Base-by-base conservation (phyloP, 805 yeast genomes). In the Dipodascopsis tothii region DNA sequence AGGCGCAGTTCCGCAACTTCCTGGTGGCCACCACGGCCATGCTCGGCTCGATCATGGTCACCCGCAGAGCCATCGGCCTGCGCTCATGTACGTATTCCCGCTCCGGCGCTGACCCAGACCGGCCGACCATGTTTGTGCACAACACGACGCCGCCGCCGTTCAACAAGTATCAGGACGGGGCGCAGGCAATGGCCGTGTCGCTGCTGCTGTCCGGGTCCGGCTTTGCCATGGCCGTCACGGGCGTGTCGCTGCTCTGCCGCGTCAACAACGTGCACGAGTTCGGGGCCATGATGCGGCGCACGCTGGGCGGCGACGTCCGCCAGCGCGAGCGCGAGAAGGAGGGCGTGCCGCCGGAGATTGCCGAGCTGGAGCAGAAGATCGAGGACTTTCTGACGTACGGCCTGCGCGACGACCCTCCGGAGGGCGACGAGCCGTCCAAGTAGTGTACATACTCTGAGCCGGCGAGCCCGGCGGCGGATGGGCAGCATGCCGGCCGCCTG, bases 131-230 rank as follows among this genome's bases (percentile, higher is more conserved):
- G 51, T 84, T 81, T 62, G 85, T 81, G 57, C 84, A 85, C 20
- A 84, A 84, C 61, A 84, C 83, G 56, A 73, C 75, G 44, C 87
- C 86, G 2, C 94, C 92, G 6, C 70, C 77, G 11, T 80, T 78
- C 55, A 78, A 81, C 17, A 78, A 80, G 58, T 77, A 81, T 45
- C 73, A 75, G 37, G 94, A 84, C 61, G 92, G 90, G 2, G 73
- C 83, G 27, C 77, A 80, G 32, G 94, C 94, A 0, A 82, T 85
- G 3, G 74, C 81, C 0, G 77, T 82, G 33, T 86, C 90, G 1
- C 73, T 90, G 0, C 66, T 81, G 36, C 64, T 84, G 6, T 82
- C 92, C 1, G 71, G 78, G 0, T 72, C 83, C 1, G 75, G 84
- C 0, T 71, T 79, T 54, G 73, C 82, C 2, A 84, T 83, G 90